Evolutionary conservation across 2,329 filamentous ascomycete genomes (phyloP), one percentile per base, ranked within the genome.

Genomic region (Xylaria polymorpha): DNA sequence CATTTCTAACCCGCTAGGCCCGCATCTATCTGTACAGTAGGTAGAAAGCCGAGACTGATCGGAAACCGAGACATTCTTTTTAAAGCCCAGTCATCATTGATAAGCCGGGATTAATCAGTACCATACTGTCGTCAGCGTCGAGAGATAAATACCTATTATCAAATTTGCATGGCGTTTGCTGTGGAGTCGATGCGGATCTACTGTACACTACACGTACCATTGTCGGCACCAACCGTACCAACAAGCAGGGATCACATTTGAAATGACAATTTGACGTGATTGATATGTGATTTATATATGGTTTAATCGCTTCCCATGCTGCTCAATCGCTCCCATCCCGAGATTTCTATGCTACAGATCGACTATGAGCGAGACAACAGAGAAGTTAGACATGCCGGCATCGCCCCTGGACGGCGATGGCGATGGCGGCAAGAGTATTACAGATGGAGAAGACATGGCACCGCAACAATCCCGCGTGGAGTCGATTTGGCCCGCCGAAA

Each of bases 401-500:
- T 48, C 64, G 51, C 51, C 69, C n/a, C 39, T 43, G n/a, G n/a
- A n/a, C n/a, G n/a, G n/a, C 7, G 20, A 43, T 51, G 55, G 41
- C n/a, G 61, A 46, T 4, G 48, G 37, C 46, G 60, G 48, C 4
- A 61, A 35, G 35, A 70, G 58, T 14, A 35, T 58, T 20, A 57
- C 55, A 5, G 70, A 72, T 1, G 66, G 67, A 32, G 69, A 70
- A 15, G 66, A 62, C 5, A 59, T 73, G n/a, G 59, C 43, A 4
- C 72, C 55, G 12, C 66, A 71, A 43, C 55, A n/a, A 22, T 72
- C 72, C 25, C 50, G 39, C 29, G 71, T 56, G 48, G 68, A 71
- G 50, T 70, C 71, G 5, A 61, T 72, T 32, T 74, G 72, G 72
- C 68, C 71, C 1, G 68, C 58, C 18, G 69, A 70, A 59, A 70